Percentiles rank a stretch among this genome's conserved stretches.
Conservation (phyloP, 2,329 filamentous ascomycete species). For the Aspergillus cejpii region DNA sequence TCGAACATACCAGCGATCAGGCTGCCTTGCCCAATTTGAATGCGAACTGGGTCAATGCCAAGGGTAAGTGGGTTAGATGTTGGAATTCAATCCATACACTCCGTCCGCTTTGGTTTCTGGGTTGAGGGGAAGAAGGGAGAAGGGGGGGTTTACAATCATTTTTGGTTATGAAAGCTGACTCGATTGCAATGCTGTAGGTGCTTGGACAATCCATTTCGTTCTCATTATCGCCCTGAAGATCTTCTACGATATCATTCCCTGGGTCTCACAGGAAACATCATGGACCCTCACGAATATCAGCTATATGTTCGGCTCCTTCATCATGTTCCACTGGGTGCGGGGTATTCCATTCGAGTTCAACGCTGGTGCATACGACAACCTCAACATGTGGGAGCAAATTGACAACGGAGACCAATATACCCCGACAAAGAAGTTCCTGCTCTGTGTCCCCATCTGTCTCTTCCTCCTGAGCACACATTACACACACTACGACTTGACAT, state of each 20-base stretch:
- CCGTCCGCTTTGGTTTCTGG: not conserved
- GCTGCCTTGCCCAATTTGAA: conserved; percentile 91
- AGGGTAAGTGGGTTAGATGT: conserved; percentile 58
- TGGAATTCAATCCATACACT: conserved; percentile 3
- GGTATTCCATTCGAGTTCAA: conserved; percentile 99
- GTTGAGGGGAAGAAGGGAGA: too few relatives aligned
- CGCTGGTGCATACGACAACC: conserved; percentile 93
- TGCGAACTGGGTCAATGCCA: conserved; percentile 97
- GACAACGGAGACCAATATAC: conserved; percentile 99
- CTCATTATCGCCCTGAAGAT: conserved; percentile 89
- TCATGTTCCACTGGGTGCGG: conserved; percentile 99
- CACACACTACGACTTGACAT: conserved; percentile 93
- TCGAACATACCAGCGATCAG: conserved; percentile 97
- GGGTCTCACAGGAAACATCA: conserved; percentile 93
- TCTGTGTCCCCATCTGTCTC: conserved; percentile 86
- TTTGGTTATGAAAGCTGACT: conserved; percentile 11
- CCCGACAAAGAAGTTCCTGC: conserved; percentile 94
- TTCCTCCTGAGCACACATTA: conserved; percentile 98
- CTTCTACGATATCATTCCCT: conserved; percentile 92
- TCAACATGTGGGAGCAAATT: conserved; percentile 99
- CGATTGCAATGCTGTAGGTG: conserved; percentile 53
- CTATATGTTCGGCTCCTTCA: conserved; percentile 97
- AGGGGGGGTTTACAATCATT: too few relatives aligned
- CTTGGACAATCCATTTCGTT: conserved; percentile 96
- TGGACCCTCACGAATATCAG: conserved; percentile 99